These are phyloP conservation scores for Tricladium varicosporioides DNA, from an alignment of 2,329 filamentous ascomycete species.

Conservation along the genomic window DNA sequence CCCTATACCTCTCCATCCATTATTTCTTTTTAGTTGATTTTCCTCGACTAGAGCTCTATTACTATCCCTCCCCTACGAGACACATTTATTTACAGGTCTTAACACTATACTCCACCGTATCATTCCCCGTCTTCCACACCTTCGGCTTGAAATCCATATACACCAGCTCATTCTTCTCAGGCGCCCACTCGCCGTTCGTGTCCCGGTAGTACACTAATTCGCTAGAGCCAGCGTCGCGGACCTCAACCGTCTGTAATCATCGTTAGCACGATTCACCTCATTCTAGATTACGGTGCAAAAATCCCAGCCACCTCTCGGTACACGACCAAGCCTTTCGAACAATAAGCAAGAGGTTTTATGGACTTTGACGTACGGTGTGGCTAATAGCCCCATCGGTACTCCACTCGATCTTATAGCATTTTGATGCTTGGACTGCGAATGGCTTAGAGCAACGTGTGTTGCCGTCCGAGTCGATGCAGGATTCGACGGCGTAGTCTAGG, in stretches of 20 bases:
- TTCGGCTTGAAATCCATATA: constrained; percentile 48
- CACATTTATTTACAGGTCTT: constrained; percentile 34
- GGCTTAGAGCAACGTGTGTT: constrained; percentile 35
- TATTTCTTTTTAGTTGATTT: no score
- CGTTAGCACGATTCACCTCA: no score
- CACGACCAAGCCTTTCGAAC: no score
- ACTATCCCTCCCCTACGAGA: no score
- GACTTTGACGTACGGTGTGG: no score
- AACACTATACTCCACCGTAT: constrained; percentile 44
- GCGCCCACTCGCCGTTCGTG: constrained; percentile 44
- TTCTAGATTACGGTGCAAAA: no score
- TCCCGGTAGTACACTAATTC: constrained; percentile 46
- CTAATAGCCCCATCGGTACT: constrained; percentile 37
- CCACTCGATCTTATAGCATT: constrained; percentile 43
- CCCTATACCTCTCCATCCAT: no score
- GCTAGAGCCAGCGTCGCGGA: constrained; percentile 37
- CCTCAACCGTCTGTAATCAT: constrained; percentile 40
- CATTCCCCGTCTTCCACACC: constrained; percentile 42
- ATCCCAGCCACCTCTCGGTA: no score
- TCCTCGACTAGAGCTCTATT: no score
- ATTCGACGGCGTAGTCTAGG: constrained; percentile 42
- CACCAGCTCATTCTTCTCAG: constrained; percentile 44
- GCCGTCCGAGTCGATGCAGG: constrained; percentile 40
- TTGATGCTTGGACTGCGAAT: constrained; percentile 38
- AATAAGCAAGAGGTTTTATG: no score